Percentiles rank a stretch among this genome's conserved stretches.
These are phyloP conservation scores for Phascolomyces articulosus DNA, from an alignment of 371 early-diverging fungal species.

Conservation along the genomic window DNA sequence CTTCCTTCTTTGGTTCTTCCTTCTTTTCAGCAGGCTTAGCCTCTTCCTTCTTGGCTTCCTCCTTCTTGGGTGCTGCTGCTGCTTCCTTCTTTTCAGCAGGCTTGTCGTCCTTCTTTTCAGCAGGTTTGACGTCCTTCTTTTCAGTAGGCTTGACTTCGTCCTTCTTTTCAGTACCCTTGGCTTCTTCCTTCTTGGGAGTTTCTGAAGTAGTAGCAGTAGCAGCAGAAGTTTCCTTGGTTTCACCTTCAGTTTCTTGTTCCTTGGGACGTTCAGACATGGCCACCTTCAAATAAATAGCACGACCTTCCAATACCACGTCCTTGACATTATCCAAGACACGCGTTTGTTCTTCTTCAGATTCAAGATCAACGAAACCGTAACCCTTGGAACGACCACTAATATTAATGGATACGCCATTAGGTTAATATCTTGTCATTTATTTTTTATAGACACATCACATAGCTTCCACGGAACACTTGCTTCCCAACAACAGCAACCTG, in stretches of 20 bases:
- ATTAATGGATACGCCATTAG: too few relatives aligned
- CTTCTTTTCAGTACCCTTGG: background rate
- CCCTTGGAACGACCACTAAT: conserved; percentile 61
- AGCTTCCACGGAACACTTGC: too few relatives aligned
- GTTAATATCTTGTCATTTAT: too few relatives aligned
- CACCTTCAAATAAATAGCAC: conserved; percentile 73
- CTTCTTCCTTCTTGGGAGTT: background rate
- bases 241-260: conserved; percentile 11
- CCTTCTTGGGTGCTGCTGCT: conserved; percentile 3
- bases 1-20: background rate
- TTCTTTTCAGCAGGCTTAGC: conserved; percentile 3
- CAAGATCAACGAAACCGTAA: conserved; percentile 91
- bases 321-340: conserved; percentile 71
- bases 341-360: conserved; percentile 76
- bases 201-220: background rate
- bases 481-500: background rate
- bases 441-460: too few relatives aligned
- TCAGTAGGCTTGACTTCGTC: conserved; percentile 1
- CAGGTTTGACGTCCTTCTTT: conserved; percentile 6
- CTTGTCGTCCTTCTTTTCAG: conserved; percentile 1
- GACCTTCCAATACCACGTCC: conserved; percentile 66
- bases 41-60: too few relatives aligned
- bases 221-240: conserved; percentile 7
- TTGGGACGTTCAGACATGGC: conserved; percentile 59
- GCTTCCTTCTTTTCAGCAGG: conserved; percentile 13